A percentile compares a stretch with the other conserved stretches of the same genome.
These are phyloP conservation scores for Gentiana dahurica DNA, from an alignment of 257 asterid genomes.

Conservation along the genomic window DNA sequence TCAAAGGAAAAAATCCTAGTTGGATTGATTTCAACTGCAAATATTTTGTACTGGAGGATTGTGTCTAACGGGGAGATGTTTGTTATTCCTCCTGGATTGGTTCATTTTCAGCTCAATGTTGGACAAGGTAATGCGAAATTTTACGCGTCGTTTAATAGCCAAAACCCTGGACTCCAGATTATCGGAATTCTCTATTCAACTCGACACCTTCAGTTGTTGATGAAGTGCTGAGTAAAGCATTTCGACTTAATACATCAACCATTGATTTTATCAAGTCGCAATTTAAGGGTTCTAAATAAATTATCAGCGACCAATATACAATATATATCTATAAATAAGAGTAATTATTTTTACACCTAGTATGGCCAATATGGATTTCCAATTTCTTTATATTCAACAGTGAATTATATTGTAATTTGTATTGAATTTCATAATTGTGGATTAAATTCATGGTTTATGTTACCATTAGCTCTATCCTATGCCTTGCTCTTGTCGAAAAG, in stretches of 20 bases:
- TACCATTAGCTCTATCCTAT: no score
- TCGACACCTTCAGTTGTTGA: conserved; percentile 4
- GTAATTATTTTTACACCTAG: no score
- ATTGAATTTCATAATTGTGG: no score
- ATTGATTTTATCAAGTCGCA: neutral
- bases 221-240: conserved; percentile 5
- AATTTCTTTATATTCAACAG: no score
- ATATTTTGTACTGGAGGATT: conserved; percentile 8
- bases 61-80: conserved; percentile 9
- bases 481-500: no score
- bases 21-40: conserved; percentile 5
- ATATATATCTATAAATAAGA: no score
- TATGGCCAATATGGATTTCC: no score
- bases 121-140: conserved; percentile 7
- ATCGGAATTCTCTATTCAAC: conserved; percentile 4
- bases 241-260: neutral
- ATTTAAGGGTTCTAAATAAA: no score
- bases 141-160: conserved; percentile 10
- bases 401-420: no score
- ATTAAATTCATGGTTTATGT: no score
- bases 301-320: no score
- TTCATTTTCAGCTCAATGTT: conserved; percentile 18
- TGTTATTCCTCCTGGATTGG: conserved; percentile 14
- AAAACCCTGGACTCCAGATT: conserved; percentile 6
- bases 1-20: conserved; percentile 11